A percentile compares a stretch with the other conserved stretches of the same genome.
These are phyloP conservation scores for Suhomyces bribrorum DNA, from an alignment of 1,139 yeast genomes.

Conservation along the genomic window DNA sequence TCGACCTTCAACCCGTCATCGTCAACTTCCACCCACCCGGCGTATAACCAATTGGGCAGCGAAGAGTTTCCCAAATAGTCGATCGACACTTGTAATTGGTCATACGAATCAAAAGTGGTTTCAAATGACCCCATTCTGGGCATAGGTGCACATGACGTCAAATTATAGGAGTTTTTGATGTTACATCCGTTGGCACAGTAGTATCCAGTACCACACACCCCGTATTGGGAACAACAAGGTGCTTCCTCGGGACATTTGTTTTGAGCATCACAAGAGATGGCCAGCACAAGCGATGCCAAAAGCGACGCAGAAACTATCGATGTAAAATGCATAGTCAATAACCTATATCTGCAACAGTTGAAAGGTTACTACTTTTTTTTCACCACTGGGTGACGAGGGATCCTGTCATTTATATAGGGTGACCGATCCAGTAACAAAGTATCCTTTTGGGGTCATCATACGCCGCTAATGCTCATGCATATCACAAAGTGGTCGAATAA, in stretches of 20 bases:
- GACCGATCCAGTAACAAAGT: background rate
- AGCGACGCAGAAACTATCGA: slow-evolving; percentile 10
- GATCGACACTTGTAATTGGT: slow-evolving; percentile 34
- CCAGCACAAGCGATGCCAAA: slow-evolving; percentile 8
- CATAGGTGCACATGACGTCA: slow-evolving; percentile 68
- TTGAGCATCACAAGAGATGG: slow-evolving; percentile 49
- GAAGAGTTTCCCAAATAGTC: slow-evolving; percentile 70
- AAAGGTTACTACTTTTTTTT: too few relatives aligned
- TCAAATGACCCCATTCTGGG: slow-evolving; percentile 40
- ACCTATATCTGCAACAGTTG: background rate
- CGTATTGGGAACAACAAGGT: slow-evolving; percentile 86
- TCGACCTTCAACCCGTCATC: slow-evolving; percentile 63
- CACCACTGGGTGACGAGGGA: too few relatives aligned
- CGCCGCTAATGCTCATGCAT: too few relatives aligned
- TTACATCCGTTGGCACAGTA: slow-evolving; percentile 85
- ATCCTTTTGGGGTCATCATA: background rate
- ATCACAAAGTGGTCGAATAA: too few relatives aligned
- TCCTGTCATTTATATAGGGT: too few relatives aligned
- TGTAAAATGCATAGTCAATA: slow-evolving; percentile 5
- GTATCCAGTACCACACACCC: slow-evolving; percentile 82
- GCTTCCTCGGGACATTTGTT: slow-evolving; percentile 63
- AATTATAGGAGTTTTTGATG: slow-evolving; percentile 60
- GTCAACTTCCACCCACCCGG: slow-evolving; percentile 61
- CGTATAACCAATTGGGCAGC: slow-evolving; percentile 70
- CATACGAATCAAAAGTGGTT: slow-evolving; percentile 43